Base-by-base conservation (phyloP, 2,329 filamentous ascomycete species). In the Aureobasidium sp. region DNA sequence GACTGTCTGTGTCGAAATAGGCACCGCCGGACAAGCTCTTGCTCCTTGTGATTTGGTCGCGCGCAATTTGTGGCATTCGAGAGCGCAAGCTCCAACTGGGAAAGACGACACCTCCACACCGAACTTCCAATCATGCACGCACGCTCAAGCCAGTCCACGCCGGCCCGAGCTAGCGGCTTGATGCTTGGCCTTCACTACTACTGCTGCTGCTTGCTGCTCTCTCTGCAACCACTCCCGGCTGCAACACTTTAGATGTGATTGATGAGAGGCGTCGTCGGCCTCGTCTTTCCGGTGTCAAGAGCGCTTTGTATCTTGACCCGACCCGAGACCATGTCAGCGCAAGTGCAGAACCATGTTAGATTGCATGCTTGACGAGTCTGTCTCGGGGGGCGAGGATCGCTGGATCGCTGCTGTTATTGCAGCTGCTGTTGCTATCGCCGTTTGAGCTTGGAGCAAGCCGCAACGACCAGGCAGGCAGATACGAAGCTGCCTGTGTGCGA, bases 1-100 rank as follows among this genome's bases (percentile, higher is more conserved):
- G 59, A 61, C 59, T 53, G 10, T 54, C 41, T 61, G 59, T 55
- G 59, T 61, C 45, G 45, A 59, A 59, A 42, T 49, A 59, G 45
- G 57, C 42, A 59, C 16, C 44, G 54, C 54, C 54, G 37, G 53
- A 57, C 53, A 45, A 45, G 41, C 53, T 25, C 37, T 42, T 54
- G 53, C 53, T 42, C 39, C 57, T 59, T 59, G 57, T 59, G 57
- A 59, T 59, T 48, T 59, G 54, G 54, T 47, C 54, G 54, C 54
- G 54, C 54, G 54, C 54, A 59, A 30, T 32, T 11, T 34, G 51
- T 55, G 37, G 51, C 39, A 55, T 55, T 42, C 51, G 29, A 44
- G 39, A 21, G 21, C 21, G 21, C 21, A 21, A 21, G 21, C 21
- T 21, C 21, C 21, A 21, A 21, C 21, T 21, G 21, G 21, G 21